A percentile compares a stretch with the other conserved stretches of the same genome.
These are phyloP conservation scores for Cercospora sojina DNA, from an alignment of 2,329 filamentous ascomycete genomes.

Conservation along the genomic window DNA sequence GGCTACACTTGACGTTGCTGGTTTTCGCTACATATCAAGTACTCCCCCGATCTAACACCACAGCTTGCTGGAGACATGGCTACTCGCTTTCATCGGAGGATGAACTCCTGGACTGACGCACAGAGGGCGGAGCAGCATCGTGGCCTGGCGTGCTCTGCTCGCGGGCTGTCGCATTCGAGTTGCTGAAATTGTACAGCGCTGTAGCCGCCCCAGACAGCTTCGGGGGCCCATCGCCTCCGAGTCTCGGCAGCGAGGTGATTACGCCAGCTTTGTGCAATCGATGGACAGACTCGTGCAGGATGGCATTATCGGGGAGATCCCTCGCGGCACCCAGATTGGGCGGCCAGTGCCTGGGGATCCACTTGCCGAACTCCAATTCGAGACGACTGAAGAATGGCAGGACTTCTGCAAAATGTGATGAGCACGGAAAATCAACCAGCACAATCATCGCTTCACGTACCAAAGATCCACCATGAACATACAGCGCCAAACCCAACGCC, in stretches of 20 bases:
- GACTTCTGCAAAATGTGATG: not conserved
- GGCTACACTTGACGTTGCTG: too few species aligned
- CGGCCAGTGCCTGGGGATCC: not conserved
- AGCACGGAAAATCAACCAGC: not conserved
- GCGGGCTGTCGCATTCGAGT: not conserved
- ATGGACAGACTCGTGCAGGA: not conserved
- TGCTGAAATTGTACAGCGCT: not conserved
- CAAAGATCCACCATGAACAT: slow-evolving; percentile 7
- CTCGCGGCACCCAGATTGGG: not conserved
- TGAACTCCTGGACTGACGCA: not conserved
- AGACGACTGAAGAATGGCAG: not conserved
- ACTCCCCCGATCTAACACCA: too few species aligned
- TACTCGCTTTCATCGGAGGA: not conserved
- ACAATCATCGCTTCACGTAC: not conserved
- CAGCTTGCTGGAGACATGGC: not conserved
- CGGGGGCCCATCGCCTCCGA: not conserved
- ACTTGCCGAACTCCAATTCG: not conserved
- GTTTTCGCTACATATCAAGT: too few species aligned
- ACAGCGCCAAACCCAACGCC: slow-evolving; percentile 15
- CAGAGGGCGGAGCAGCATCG: not conserved
- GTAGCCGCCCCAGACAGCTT: not conserved
- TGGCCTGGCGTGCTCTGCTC: not conserved
- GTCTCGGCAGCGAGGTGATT: not conserved
- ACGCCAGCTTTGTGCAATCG: not conserved
- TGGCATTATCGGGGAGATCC: not conserved